Evolutionary conservation across 1,139 yeast genomes (phyloP).

Genomic region (Candida sojae): DNA sequence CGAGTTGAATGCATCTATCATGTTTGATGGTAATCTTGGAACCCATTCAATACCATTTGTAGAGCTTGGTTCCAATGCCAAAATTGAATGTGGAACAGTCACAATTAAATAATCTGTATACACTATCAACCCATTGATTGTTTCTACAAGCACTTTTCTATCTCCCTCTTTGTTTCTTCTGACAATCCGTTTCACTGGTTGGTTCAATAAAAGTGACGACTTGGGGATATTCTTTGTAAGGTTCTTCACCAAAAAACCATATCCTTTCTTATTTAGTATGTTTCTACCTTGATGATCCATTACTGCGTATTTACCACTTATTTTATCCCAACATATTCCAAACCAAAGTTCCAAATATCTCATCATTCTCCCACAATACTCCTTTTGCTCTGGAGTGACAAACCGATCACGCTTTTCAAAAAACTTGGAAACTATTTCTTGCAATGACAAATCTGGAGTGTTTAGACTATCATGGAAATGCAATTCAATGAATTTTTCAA

Average conservation of each 20-base stretch:
- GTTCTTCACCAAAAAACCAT: conserved; percentile 50
- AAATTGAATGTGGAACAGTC: conserved; percentile 74
- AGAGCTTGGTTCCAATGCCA: conserved; percentile 38
- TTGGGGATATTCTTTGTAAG: conserved; percentile 42
- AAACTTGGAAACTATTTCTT: conserved; percentile 48
- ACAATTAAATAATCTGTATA: conserved; percentile 59
- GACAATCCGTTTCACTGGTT: conserved; percentile 49
- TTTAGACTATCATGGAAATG: conserved; percentile 49
- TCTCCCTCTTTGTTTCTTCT: conserved; percentile 17
- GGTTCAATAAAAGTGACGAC: conserved; percentile 39
- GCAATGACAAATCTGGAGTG: conserved; percentile 50
- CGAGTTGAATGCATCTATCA: conserved; percentile 45
- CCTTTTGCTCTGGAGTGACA: conserved; percentile 53
- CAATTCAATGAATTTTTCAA: conserved; percentile 58
- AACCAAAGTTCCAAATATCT: conserved; percentile 75
- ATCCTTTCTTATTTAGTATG: conserved; percentile 63
- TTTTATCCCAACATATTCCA: conserved; percentile 65
- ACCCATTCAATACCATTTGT: conserved; percentile 55
- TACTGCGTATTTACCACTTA: conserved; percentile 67
- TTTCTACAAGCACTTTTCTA: conserved; percentile 21
- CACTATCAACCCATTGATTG: conserved; percentile 19
- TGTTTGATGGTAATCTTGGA: conserved; percentile 55
- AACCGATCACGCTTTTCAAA: conserved; percentile 46
- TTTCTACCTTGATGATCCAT: conserved; percentile 77
- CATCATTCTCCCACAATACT: conserved; percentile 49